Evolutionary conservation across 1,284 basidiomycete genomes (phyloP), one percentile per base, ranked within the genome.

Genomic region (Singerocomus inundabilis): DNA sequence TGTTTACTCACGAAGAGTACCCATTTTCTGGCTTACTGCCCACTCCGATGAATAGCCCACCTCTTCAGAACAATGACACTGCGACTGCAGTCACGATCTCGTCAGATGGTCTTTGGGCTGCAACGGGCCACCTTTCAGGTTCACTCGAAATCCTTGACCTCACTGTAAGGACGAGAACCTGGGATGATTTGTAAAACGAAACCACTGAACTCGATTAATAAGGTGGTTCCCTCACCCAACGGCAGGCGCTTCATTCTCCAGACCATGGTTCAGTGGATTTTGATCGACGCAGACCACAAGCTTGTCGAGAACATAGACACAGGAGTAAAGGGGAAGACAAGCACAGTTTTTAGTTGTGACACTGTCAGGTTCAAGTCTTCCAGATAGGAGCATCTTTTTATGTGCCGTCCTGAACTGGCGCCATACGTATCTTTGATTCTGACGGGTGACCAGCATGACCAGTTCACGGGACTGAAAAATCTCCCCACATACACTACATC

Each of bases 41-140:
- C 0, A 32, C 9, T 6, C 51, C 37, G 6, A n/a, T 26, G n/a
- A 18, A 40, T 32, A 18, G 12, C 13, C 11, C 41, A 1, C 48
- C 61, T 10, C 1, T 48, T 8, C 21, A n/a, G 6, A 16, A 6
- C 9, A 13, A 7, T 9, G 1, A 4, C 4, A 15, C 37, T 4
- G n/a, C 18, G 1, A 28, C 30, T 26, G 21, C 13, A 0, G 25
- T 53, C 16, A 48, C 56, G 0, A 34, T 62, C 9, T 61, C 61
- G 3, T 40, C 54, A 0, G 59, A 63, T 16, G 59, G 59, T 1
- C 49, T 33, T 21, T 57, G 57, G 56, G 46, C 52, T 21, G 61
- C 49, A 31, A 26, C 36, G 1, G 42, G 40, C 5, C 28, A 47
- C 8, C 3, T 18, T 13, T 31, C 16, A 15, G 59, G 57, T 8